These are phyloP conservation scores for Bruguiera parviflora DNA, from an alignment of 345 rosid genomes.

Conservation along the genomic window DNA sequence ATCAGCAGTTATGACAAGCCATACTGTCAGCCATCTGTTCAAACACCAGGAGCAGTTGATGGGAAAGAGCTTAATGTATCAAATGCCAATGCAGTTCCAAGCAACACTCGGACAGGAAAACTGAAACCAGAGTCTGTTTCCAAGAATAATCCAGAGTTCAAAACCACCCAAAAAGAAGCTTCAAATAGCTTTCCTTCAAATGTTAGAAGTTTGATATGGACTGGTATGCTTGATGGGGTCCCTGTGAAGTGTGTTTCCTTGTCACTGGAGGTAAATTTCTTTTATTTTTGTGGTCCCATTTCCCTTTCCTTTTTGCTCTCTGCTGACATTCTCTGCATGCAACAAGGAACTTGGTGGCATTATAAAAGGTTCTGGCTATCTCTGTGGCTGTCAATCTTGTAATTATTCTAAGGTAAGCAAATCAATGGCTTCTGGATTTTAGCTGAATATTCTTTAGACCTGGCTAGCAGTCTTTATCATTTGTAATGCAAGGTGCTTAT, in stretches of 20 bases:
- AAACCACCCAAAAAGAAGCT: constrained; percentile 67
- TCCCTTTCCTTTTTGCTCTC: constrained; percentile 12
- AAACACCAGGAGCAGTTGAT: constrained; percentile 35
- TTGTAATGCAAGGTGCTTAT: constrained; percentile 58
- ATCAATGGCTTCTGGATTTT: constrained; percentile 2
- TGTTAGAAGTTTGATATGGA: constrained; percentile 83
- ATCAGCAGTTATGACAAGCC: constrained; percentile 42
- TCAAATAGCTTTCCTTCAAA: constrained; percentile 90
- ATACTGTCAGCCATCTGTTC: constrained; percentile 41
- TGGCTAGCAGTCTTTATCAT: constrained; percentile 9
- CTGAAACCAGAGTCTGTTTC: constrained; percentile 42
- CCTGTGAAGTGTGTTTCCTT: constrained; percentile 75
- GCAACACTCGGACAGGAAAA: constrained; percentile 35
- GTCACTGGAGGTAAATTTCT: constrained; percentile 67
- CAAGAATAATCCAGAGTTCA: constrained; percentile 53
- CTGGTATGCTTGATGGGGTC: constrained; percentile 90
- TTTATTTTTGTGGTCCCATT: not conserved
- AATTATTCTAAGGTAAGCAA: constrained; percentile 65
- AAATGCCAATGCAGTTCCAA: constrained; percentile 28
- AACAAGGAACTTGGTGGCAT: constrained; percentile 71
- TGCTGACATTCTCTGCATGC: constrained; percentile 25
- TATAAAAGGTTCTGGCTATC: constrained; percentile 87
- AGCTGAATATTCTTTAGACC: not conserved
- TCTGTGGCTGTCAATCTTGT: constrained; percentile 81
- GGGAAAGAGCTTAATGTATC: constrained; percentile 41